Conservation (phyloP, 495 filamentous ascomycete genomes). For the Neurospora pannonica region DNA sequence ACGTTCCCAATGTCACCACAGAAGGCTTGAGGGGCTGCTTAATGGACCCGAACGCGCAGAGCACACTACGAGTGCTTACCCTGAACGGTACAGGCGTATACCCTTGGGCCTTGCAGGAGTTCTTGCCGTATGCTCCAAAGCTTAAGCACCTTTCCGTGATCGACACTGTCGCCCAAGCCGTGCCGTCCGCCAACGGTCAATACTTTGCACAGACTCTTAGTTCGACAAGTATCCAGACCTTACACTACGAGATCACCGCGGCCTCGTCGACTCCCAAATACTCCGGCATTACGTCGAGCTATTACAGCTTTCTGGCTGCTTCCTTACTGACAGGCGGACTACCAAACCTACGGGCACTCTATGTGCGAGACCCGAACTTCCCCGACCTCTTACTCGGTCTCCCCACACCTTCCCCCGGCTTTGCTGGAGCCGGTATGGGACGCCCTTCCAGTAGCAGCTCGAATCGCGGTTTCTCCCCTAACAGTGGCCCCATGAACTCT, state of each 20-base stretch:
- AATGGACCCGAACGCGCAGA: constrained; percentile 33
- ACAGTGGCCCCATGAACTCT: neutral
- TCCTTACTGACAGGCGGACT: constrained; percentile 69
- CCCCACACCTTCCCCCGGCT: constrained; percentile 48
- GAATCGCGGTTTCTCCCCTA: constrained; percentile 4
- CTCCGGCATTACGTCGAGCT: constrained; percentile 52
- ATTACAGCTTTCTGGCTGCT: constrained; percentile 79
- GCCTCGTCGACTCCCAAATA: constrained; percentile 45
- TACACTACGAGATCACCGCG: constrained; percentile 77
- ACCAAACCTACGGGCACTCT: constrained; percentile 62
- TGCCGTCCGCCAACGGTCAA: constrained; percentile 41
- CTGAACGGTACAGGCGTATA: constrained; percentile 58
- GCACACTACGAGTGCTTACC: constrained; percentile 49
- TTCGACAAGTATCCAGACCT: constrained; percentile 53
- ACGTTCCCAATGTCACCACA: constrained; percentile 58
- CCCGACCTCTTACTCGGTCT: constrained; percentile 60
- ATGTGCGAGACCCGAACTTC: constrained; percentile 77
- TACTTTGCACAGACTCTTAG: constrained; percentile 51
- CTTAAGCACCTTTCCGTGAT: constrained; percentile 58
- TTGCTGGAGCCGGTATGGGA: constrained; percentile 29
- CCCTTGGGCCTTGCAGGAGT: constrained; percentile 50
- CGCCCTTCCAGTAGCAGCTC: constrained; percentile 28
- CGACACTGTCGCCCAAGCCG: constrained; percentile 55
- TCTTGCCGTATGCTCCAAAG: constrained; percentile 51
- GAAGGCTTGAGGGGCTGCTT: constrained; percentile 60